A percentile compares a stretch with the other conserved stretches of the same genome.
Conservation (phyloP, 208 protist species). For the Eutreptiella sp. region DNA sequence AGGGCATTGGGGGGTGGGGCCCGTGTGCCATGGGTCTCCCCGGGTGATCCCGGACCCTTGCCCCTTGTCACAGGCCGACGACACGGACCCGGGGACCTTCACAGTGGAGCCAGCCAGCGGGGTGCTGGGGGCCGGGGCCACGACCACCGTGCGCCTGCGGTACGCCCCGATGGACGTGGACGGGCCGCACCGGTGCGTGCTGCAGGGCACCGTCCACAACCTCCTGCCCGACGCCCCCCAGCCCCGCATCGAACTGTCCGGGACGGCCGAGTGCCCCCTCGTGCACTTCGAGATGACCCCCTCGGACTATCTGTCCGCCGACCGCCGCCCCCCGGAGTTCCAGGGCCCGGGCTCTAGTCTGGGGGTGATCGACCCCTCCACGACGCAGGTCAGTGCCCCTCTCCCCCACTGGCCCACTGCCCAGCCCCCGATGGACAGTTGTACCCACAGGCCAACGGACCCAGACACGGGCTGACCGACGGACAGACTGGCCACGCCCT, state of each 20-base stretch:
- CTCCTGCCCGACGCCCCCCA: slow-evolving; percentile 29
- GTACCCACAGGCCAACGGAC: no score
- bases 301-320: slow-evolving; percentile 72
- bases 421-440: no score
- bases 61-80: slow-evolving; percentile 8
- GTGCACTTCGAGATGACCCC: slow-evolving; percentile 87
- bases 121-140: slow-evolving; percentile 43
- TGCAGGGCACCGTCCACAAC: slow-evolving; percentile 58
- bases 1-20: no score
- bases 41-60: no score
- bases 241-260: slow-evolving; percentile 57
- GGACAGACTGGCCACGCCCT: no score
- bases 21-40: no score
- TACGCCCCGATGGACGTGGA: slow-evolving; percentile 73
- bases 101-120: slow-evolving; percentile 55
- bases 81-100: slow-evolving; percentile 43
- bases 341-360: slow-evolving; percentile 6
- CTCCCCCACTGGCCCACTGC: no score
- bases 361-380: slow-evolving; percentile 35
- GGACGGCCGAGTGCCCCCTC: slow-evolving; percentile 76
- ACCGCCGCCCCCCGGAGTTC: slow-evolving; percentile 55
- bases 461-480: no score
- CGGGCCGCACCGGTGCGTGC: slow-evolving; percentile 29
- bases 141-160: slow-evolving; percentile 54
- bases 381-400: no score